Percentiles rank a stretch among this genome's conserved stretches.
phyloP scores from a whole-genome alignment of 2,329 filamentous ascomycete genomes.

The Fusarium kyushuense region DNA sequence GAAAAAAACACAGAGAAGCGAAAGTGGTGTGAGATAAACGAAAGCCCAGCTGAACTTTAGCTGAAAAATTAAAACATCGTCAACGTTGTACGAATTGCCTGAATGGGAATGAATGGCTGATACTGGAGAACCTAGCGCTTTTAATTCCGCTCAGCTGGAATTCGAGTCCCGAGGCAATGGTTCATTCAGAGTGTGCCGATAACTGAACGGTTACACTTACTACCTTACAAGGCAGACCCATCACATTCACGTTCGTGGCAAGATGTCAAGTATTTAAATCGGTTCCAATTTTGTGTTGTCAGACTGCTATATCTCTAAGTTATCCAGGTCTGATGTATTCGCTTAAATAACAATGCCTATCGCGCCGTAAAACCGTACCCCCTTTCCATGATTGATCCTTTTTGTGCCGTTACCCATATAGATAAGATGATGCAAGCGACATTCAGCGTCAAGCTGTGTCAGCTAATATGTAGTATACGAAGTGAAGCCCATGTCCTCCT shows the following conservation, averaged over 20 bases:
- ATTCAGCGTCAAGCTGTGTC: conserved; percentile 44
- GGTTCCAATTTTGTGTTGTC: conserved; percentile 23
- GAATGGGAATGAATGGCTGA: conserved; percentile 12
- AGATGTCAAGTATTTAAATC: not conserved
- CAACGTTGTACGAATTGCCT: conserved; percentile 34
- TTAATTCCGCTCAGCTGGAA: conserved; percentile 26
- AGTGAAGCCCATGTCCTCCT: conserved; percentile 37
- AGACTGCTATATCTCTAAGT: conserved; percentile 23
- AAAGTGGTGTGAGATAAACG: conserved; percentile 12
- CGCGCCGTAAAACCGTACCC: conserved; percentile 33
- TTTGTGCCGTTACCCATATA: conserved; percentile 47
- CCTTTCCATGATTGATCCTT: conserved; percentile 42
- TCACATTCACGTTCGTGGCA: conserved; percentile 1
- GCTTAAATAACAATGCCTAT: conserved; percentile 26
- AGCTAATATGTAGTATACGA: conserved; percentile 43
- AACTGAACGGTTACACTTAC: not conserved
- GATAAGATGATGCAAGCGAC: conserved; percentile 25
- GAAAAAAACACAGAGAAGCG: not conserved
- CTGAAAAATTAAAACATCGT: conserved; percentile 26
- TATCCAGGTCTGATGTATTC: conserved; percentile 21
- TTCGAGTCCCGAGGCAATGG: conserved; percentile 5
- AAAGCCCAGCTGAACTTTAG: conserved; percentile 31
- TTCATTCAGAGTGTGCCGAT: not conserved
- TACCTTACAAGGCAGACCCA: not conserved
- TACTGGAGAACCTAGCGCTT: not conserved